Evolutionary conservation across 2,329 filamentous ascomycete genomes (phyloP).

Genomic region (Botrytis byssoidea): DNA sequence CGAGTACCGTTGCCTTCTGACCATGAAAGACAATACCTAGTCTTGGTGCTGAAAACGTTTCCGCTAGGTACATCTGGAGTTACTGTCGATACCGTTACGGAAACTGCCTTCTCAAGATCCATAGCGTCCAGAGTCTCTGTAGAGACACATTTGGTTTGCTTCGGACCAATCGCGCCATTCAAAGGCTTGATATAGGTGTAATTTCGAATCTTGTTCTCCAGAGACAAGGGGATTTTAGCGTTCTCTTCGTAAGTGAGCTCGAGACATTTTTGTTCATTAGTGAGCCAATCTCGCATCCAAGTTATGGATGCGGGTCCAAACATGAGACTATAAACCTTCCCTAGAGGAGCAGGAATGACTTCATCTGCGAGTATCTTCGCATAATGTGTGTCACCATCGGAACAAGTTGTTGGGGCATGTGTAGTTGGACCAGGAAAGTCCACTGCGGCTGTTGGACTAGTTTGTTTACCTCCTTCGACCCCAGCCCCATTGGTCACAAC

Average conservation of each 20-base stretch:
- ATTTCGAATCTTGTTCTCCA: slow-evolving; percentile 70
- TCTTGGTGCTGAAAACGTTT: slow-evolving; percentile 88
- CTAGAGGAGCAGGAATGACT: slow-evolving; percentile 78
- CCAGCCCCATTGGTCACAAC: slow-evolving; percentile 46
- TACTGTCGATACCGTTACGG: slow-evolving; percentile 77
- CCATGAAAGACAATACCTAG: slow-evolving; percentile 93
- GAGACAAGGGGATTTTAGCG: slow-evolving; percentile 58
- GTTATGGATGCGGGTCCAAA: slow-evolving; percentile 77
- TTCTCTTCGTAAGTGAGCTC: slow-evolving; percentile 82
- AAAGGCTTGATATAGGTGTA: slow-evolving; percentile 94
- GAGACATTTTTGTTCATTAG: slow-evolving; percentile 81
- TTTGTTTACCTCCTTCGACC: slow-evolving; percentile 52
- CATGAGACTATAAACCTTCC: slow-evolving; percentile 84
- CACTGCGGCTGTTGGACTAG: slow-evolving; percentile 44
- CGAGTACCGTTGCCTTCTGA: slow-evolving; percentile 81
- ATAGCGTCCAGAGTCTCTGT: slow-evolving; percentile 79
- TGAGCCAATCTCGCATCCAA: slow-evolving; percentile 85
- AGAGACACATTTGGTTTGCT: slow-evolving; percentile 90
- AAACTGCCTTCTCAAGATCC: slow-evolving; percentile 84
- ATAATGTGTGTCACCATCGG: slow-evolving; percentile 75
- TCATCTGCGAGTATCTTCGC: slow-evolving; percentile 86
- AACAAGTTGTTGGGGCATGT: slow-evolving; percentile 83
- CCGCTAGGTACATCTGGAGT: slow-evolving; percentile 95
- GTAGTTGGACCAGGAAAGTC: slow-evolving; percentile 84
- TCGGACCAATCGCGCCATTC: slow-evolving; percentile 79